These are phyloP conservation scores for Epichloe uncinata DNA, from an alignment of 2,329 filamentous ascomycete genomes.

Conservation along the genomic window DNA sequence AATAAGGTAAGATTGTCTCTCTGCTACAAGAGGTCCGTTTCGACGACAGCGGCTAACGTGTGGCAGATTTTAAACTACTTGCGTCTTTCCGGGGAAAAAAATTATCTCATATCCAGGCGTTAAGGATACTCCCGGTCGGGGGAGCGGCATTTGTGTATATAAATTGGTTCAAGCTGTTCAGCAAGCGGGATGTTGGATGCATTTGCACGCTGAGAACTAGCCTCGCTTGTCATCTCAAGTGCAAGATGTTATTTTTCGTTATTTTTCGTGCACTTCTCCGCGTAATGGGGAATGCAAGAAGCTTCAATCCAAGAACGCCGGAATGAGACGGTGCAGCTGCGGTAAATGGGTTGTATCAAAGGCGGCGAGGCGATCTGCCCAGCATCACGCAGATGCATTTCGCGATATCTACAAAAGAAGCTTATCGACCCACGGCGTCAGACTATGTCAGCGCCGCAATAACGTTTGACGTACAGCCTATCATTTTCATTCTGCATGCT, in stretches of 20 bases:
- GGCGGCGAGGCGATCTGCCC: background rate
- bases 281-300: background rate
- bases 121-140: background rate
- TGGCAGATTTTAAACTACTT: slow-evolving; percentile 20
- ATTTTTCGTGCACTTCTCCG: background rate
- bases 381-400: background rate
- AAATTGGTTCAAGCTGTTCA: background rate
- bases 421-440: background rate
- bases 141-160: slow-evolving; percentile 1
- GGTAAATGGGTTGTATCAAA: background rate
- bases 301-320: background rate
- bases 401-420: background rate
- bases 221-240: background rate
- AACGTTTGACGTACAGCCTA: background rate
- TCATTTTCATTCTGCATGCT: background rate
- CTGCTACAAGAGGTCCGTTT: background rate
- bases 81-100: background rate
- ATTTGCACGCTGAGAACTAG: background rate
- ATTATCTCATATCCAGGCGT: background rate
- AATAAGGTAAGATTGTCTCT: slow-evolving; percentile 50
- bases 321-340: background rate
- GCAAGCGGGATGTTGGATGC: background rate
- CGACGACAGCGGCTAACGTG: slow-evolving; percentile 7
- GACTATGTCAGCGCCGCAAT: background rate
- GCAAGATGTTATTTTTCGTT: background rate